Evolutionary conservation across 2,329 filamentous ascomycete species (phyloP), one percentile per base, ranked within the genome.

Genomic region (Lizonia empirigonia): DNA sequence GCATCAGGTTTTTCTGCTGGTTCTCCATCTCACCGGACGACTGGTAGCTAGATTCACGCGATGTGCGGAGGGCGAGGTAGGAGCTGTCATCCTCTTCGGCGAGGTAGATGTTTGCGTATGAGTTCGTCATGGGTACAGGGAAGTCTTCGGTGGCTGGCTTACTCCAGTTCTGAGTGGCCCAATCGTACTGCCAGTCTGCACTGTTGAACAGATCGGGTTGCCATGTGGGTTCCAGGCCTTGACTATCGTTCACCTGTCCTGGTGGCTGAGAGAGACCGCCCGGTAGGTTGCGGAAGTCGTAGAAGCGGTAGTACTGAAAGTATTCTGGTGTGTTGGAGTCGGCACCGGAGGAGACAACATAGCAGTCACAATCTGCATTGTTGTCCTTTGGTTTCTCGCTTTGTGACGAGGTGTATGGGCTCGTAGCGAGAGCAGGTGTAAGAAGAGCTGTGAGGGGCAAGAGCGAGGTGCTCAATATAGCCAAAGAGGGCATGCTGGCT

Each of bases 301-400:
- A 81, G 63, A 82, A 77, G 41, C 74, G 75, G 69, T 81, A 77
- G 64, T 80, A 74, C 37, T 77, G 73, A 58, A 82, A 82, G 64
- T 78, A 80, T 6, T 72, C 68, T 15, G 75, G 74, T 1, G 60
- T 61, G 9, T 63, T 47, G 7, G 64, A 63, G 3, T 74, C 59
- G 5, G 72, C 71, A 1, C 75, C 71, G 0, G 77, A 76, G 1
- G 74, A 72, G 22, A 80, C 71, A 7, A 76, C 69, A 53, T 79
- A 81, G 66, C 79, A 80, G 45, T 77, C 74, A 56, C 79, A 80
- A 35, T 75, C 64, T 24, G 59, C 44, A 2, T 55, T 67, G 51
- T 70, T 71, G 51, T 74, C 70, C 35, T 70, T 67, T 18, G 68
- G 68, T 3, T 49, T 61, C 36, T 67, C 52, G 30, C 29, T 66